These are phyloP conservation scores for Coffea eugenioides DNA, from an alignment of 257 asterid species.

Conservation along the genomic window DNA sequence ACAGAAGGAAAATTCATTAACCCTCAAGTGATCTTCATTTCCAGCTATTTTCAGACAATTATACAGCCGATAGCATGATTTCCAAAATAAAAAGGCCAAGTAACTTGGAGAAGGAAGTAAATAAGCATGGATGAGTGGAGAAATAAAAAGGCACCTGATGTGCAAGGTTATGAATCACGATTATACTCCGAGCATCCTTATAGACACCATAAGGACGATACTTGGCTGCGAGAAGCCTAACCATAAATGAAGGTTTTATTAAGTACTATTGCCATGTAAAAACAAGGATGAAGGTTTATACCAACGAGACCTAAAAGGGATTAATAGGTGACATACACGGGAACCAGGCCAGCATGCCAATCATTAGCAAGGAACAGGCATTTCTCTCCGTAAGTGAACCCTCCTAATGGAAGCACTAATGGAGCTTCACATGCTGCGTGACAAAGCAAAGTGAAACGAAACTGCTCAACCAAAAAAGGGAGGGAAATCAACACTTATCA, in stretches of 20 bases:
- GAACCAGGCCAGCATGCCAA: constrained; percentile 99
- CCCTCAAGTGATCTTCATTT: background rate
- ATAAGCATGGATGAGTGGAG: background rate
- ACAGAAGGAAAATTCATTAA: background rate
- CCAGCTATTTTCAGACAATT: background rate
- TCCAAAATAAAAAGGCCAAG: background rate
- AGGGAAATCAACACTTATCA: constrained; percentile 24
- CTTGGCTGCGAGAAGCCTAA: constrained; percentile 88
- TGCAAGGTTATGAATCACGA: constrained; percentile 89
- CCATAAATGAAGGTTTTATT: background rate
- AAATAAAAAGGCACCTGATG: constrained; percentile 65
- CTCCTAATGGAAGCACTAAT: constrained; percentile 86
- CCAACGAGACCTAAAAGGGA: background rate
- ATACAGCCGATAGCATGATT: background rate
- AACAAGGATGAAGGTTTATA: background rate
- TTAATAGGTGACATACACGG: constrained; percentile 59
- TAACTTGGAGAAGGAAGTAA: background rate
- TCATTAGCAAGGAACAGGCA: constrained; percentile 94
- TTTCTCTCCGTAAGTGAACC: constrained; percentile 88
- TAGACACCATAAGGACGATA: constrained; percentile 94
- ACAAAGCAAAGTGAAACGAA: constrained; percentile 92
- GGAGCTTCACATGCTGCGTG: constrained; percentile 99
- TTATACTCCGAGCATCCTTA: constrained; percentile 86
- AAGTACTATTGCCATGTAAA: background rate
- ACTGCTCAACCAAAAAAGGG: constrained; percentile 50